These are phyloP conservation scores for Solanum tarapatanum DNA, from an alignment of 257 asterid genomes.

Conservation along the genomic window DNA sequence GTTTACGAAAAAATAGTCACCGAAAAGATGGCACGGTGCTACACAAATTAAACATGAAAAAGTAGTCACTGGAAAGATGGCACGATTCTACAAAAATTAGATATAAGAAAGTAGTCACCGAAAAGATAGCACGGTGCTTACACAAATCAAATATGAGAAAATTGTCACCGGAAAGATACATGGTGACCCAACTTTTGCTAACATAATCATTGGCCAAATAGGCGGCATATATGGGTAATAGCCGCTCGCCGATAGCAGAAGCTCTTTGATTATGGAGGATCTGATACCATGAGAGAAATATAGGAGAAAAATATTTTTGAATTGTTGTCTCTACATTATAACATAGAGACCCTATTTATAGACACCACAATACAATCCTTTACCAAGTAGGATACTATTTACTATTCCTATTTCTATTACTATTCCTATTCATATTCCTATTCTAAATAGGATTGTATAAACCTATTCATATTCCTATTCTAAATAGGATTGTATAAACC, in stretches of 20 bases:
- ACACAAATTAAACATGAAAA: background rate
- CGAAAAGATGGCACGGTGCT: no score
- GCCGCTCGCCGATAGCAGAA: background rate
- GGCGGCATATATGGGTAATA: background rate
- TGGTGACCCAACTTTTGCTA: background rate
- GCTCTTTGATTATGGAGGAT: no score
- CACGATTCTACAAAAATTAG: background rate
- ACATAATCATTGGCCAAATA: background rate
- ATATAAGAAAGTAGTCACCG: background rate
- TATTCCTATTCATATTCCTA: no score
- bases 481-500: no score
- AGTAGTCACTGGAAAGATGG: background rate
- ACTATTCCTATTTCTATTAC: no score
- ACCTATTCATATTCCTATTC: no score
- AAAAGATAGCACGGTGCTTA: background rate
- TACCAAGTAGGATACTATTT: background rate
- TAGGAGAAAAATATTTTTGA: background rate
- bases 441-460: no score
- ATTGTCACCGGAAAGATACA: background rate
- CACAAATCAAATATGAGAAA: background rate
- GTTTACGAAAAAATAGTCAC: no score
- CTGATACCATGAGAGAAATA: background rate
- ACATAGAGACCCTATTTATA: no score
- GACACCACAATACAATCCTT: background rate
- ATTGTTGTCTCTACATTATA: no score